phyloP scores from a whole-genome alignment of 1,284 basidiomycete genomes.

The Trametes pubescens region DNA sequence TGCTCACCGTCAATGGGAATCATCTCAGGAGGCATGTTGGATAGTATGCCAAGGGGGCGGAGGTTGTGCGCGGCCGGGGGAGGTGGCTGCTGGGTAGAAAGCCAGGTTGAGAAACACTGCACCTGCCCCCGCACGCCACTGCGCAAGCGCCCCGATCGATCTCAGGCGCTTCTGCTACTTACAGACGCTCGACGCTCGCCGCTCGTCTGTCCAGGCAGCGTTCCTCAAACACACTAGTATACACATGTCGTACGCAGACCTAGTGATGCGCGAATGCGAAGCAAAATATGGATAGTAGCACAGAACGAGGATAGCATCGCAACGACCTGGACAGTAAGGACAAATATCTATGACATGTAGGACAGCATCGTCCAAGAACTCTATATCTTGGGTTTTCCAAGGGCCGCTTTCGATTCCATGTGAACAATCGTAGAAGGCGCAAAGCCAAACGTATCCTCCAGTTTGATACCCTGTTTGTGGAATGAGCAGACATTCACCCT shows the following conservation, averaged over 20 bases:
- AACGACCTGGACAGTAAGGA: neutral
- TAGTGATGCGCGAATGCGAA: neutral
- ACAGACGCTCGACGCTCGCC: conserved; percentile 2
- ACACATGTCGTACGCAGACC: neutral
- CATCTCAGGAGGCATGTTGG: conserved; percentile 60
- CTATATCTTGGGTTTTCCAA: conserved; percentile 53
- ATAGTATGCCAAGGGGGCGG: conserved; percentile 1
- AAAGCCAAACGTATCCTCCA: conserved; percentile 80
- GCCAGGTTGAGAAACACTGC: conserved; percentile 23
- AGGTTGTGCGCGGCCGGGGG: neutral
- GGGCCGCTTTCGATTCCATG: conserved; percentile 54
- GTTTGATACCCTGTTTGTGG: conserved; percentile 59
- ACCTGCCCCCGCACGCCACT: conserved; percentile 16
- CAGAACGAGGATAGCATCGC: neutral
- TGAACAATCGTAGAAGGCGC: conserved; percentile 83
- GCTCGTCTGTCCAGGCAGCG: neutral
- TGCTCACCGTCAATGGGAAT: conserved; percentile 76
- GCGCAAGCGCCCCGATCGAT: conserved; percentile 23
- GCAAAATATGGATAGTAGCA: neutral
- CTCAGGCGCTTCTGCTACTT: conserved; percentile 15
- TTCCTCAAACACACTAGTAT: neutral
- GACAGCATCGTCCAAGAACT: neutral
- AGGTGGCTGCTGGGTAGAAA: conserved; percentile 18
- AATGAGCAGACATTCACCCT: conserved; percentile 28
- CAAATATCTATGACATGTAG: neutral